Evolutionary conservation across 2,329 filamentous ascomycete species (phyloP).

Genomic region (Beauveria pseudobassiana): DNA sequence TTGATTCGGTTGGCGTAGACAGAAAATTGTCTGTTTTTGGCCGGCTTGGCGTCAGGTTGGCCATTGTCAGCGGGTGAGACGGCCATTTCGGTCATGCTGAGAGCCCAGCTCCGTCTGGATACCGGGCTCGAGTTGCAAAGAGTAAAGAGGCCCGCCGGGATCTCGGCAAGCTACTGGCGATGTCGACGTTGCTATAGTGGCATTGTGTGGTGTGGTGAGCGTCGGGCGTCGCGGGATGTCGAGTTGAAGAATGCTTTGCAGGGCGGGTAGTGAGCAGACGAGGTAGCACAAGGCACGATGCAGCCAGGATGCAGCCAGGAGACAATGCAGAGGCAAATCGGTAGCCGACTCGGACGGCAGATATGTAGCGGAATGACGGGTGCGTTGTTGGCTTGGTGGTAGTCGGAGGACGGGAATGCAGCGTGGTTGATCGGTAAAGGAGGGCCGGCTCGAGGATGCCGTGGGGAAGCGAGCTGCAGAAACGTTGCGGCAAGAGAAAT

Average conservation of each 20-base stretch:
- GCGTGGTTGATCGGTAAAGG: not conserved
- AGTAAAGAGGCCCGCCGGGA: not conserved
- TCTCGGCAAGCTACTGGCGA: not conserved
- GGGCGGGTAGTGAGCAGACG: not conserved
- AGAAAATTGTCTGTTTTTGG: conserved; percentile 9
- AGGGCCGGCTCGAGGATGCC: not conserved
- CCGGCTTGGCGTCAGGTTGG: not conserved
- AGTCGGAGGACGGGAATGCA: not conserved
- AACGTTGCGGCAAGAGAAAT: conserved; percentile 5
- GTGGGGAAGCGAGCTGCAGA: not conserved
- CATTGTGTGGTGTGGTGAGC: not conserved
- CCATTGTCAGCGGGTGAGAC: not conserved
- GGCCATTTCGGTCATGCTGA: conserved; percentile 9
- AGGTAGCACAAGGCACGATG: not conserved
- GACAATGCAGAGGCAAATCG: not conserved
- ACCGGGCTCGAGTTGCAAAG: not conserved
- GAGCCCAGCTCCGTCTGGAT: conserved; percentile 11
- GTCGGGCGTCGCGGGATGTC: not conserved
- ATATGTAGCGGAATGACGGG: not conserved
- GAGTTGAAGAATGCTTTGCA: not conserved
- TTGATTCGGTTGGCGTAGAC: conserved; percentile 11
- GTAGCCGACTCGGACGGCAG: not conserved
- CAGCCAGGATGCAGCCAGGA: not conserved
- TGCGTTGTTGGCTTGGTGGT: not conserved
- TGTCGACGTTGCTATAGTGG: conserved; percentile 2